These are phyloP conservation scores for Xylaria digitata DNA, from an alignment of 2,329 filamentous ascomycete species.

Conservation along the genomic window DNA sequence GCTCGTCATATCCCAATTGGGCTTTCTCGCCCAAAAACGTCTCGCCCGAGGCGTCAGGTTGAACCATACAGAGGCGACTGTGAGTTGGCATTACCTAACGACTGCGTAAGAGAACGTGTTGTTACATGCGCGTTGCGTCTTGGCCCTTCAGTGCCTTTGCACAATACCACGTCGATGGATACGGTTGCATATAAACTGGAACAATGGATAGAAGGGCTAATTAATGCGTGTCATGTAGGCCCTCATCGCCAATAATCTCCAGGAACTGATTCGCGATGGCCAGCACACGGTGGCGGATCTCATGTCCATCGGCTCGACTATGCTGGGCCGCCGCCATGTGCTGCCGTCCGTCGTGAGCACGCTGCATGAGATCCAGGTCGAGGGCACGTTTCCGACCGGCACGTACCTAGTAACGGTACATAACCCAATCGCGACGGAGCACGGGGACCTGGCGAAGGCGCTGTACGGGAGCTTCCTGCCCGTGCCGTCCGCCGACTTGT, in stretches of 20 bases:
- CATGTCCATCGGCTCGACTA: slow-evolving; percentile 89
- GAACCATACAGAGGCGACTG: slow-evolving; percentile 89
- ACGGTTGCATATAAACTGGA: not conserved
- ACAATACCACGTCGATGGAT: too few species aligned
- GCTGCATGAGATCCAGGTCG: slow-evolving; percentile 87
- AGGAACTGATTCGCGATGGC: slow-evolving; percentile 98
- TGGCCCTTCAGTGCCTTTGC: slow-evolving; percentile 1
- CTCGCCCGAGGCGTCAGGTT: slow-evolving; percentile 88
- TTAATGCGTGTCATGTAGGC: slow-evolving; percentile 60
- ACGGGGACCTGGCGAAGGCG: slow-evolving; percentile 87
- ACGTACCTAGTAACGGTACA: slow-evolving; percentile 96
- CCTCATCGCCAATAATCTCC: slow-evolving; percentile 87
- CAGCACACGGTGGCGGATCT: slow-evolving; percentile 91
- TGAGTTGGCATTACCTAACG: slow-evolving; percentile 54
- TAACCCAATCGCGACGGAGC: slow-evolving; percentile 85
- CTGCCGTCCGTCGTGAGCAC: slow-evolving; percentile 82
- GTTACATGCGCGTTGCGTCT: slow-evolving; percentile 1
- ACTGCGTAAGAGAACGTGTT: slow-evolving; percentile 10
- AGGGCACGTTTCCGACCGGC: slow-evolving; percentile 90
- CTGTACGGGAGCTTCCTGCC: slow-evolving; percentile 93
- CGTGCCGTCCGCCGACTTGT: slow-evolving; percentile 74
- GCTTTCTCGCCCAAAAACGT: slow-evolving; percentile 85
- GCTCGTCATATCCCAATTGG: slow-evolving; percentile 90
- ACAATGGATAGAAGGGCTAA: slow-evolving; percentile 10
- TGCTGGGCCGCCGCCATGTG: slow-evolving; percentile 94